phyloP scores from a whole-genome alignment of 1,139 yeast genomes.

The Dujonia santamariae region DNA sequence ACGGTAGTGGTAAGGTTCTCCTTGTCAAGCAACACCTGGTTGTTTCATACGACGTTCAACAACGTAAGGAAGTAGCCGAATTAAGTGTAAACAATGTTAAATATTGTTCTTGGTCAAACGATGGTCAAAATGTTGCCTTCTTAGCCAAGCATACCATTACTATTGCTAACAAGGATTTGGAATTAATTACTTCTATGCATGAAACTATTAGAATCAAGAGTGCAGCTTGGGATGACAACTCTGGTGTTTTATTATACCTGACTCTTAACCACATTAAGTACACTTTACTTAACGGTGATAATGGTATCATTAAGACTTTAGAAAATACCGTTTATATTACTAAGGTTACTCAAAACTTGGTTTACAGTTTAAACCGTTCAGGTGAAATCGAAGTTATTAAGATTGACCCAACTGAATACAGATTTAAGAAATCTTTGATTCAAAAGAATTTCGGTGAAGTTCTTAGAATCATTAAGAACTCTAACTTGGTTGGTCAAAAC shows the following conservation, averaged over 20 bases:
- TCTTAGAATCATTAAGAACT: constrained; percentile 78
- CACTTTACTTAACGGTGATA: constrained; percentile 89
- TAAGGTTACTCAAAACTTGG: constrained; percentile 65
- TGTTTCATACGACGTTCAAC: constrained; percentile 88
- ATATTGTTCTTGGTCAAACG: constrained; percentile 85
- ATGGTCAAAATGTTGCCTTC: constrained; percentile 85
- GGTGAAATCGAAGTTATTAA: constrained; percentile 78
- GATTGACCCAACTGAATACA: constrained; percentile 95
- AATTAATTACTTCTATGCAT: constrained; percentile 80
- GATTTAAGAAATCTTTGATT: constrained; percentile 91
- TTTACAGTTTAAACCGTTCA: constrained; percentile 78
- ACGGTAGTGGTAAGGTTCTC: constrained; percentile 78
- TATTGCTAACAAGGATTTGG: constrained; percentile 76
- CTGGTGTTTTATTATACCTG: constrained; percentile 86
- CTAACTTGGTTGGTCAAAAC: constrained; percentile 95
- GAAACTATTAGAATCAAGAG: constrained; percentile 96
- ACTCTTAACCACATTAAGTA: constrained; percentile 96
- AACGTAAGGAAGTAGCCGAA: constrained; percentile 74
- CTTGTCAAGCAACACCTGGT: constrained; percentile 72
- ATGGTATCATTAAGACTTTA: constrained; percentile 88
- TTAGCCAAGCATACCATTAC: constrained; percentile 92
- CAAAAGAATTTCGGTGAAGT: constrained; percentile 92
- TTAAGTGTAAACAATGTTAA: constrained; percentile 76
- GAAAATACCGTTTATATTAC: constrained; percentile 87
- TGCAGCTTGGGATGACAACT: constrained; percentile 92